Conservation (phyloP, 2,329 filamentous ascomycete species). For the Diaporthe vexans region DNA sequence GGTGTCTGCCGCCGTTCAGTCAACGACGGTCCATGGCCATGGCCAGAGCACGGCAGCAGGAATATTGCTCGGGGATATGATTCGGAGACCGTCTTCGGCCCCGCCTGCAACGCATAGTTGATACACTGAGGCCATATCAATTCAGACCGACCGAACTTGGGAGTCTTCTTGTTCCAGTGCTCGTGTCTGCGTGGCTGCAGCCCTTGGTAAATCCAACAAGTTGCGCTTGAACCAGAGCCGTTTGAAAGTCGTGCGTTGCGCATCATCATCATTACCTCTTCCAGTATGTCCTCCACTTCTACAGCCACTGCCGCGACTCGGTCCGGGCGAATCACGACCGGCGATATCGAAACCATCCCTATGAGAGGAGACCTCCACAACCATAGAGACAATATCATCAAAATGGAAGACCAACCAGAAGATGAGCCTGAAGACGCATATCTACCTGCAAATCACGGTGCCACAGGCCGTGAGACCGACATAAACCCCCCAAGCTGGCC, state of each 20-base stretch:
- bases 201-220: no score
- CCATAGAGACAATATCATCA: neutral
- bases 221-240: no score
- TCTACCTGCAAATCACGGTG: neutral
- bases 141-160: neutral
- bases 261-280: no score
- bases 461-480: neutral
- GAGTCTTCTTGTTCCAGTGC: neutral
- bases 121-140: neutral
- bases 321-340: no score
- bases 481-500: neutral
- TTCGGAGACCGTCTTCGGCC: neutral
- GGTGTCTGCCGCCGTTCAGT: no score
- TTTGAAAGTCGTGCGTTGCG: no score
- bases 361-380: neutral
- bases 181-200: neutral
- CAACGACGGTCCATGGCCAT: no score
- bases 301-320: no score
- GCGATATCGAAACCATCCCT: neutral
- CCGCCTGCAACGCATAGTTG: neutral
- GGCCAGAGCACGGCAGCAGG: no score
- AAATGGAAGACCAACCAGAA: neutral
- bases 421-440: neutral
- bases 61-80: neutral
- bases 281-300: no score